Evolutionary conservation across 306 rosid genomes (phyloP).

Genomic region (Morella rubra): DNA sequence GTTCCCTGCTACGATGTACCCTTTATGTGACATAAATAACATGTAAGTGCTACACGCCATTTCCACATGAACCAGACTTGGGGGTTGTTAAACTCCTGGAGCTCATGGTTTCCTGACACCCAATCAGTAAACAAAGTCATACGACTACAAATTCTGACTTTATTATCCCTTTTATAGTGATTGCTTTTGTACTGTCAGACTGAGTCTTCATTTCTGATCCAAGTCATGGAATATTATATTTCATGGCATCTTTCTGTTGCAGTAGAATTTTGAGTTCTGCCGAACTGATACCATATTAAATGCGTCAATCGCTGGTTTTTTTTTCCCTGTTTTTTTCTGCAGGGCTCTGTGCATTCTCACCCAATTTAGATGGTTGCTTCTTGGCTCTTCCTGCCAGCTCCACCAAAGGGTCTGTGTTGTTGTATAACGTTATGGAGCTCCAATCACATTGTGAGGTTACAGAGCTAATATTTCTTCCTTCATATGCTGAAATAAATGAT

Average conservation of each 20-base stretch:
- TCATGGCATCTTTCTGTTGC: neutral
- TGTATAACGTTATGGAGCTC: constrained; percentile 85
- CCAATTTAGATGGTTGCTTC: constrained; percentile 77
- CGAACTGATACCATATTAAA: constrained; percentile 11
- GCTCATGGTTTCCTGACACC: neutral
- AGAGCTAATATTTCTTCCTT: constrained; percentile 25
- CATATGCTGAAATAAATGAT: constrained; percentile 14
- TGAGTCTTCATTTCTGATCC: neutral
- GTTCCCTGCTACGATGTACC: no score
- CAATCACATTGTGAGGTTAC: constrained; percentile 92
- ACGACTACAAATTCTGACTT: neutral
- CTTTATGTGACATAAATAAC: no score
- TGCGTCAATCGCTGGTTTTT: constrained; percentile 11
- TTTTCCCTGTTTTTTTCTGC: constrained; percentile 13
- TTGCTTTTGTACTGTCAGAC: neutral
- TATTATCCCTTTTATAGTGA: neutral
- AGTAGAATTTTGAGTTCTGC: neutral
- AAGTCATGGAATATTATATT: neutral
- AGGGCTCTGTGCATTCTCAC: constrained; percentile 92
- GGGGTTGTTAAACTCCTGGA: neutral
- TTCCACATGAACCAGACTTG: no score
- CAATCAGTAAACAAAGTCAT: neutral
- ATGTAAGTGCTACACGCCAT: no score
- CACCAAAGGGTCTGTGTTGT: constrained; percentile 72
- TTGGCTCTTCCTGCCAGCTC: constrained; percentile 93